Percentiles rank a stretch among this genome's conserved stretches.
Evolutionary conservation across 345 rosid species (phyloP).

Genomic region (Corchorus olitorius): DNA sequence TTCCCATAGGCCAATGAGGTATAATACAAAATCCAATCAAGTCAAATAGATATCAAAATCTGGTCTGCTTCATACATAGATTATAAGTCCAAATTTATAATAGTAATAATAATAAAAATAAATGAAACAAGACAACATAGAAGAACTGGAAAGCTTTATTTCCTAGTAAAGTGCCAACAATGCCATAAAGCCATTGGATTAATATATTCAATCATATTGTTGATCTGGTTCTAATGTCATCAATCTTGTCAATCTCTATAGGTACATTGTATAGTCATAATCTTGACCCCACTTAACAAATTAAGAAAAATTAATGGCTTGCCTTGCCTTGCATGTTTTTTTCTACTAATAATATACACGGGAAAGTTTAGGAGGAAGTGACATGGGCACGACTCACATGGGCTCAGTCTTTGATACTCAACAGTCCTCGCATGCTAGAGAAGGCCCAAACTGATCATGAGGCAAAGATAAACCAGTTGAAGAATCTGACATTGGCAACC

Average conservation of each 20-base stretch:
- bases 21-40: too few species aligned
- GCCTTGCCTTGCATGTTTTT: background rate
- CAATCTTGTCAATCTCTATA: too few species aligned
- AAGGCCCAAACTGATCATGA: constrained; percentile 23
- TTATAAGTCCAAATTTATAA: too few species aligned
- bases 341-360: background rate
- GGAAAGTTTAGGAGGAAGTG: constrained; percentile 1
- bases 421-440: constrained; percentile 1
- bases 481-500: constrained; percentile 28
- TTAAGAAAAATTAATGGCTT: background rate
- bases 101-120: too few species aligned
- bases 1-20: too few species aligned
- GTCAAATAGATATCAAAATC: too few species aligned
- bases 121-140: too few species aligned
- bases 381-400: constrained; percentile 18
- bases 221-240: background rate
- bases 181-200: too few species aligned
- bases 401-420: constrained; percentile 24
- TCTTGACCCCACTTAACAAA: too few species aligned
- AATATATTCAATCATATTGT: background rate
- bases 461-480: constrained; percentile 28
- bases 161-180: too few species aligned
- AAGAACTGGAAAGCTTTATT: too few species aligned
- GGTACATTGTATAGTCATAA: background rate
- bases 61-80: too few species aligned